These are phyloP conservation scores for Ensete ventricosum DNA, from an alignment of 176 grass and related monocot genomes.

Conservation along the genomic window DNA sequence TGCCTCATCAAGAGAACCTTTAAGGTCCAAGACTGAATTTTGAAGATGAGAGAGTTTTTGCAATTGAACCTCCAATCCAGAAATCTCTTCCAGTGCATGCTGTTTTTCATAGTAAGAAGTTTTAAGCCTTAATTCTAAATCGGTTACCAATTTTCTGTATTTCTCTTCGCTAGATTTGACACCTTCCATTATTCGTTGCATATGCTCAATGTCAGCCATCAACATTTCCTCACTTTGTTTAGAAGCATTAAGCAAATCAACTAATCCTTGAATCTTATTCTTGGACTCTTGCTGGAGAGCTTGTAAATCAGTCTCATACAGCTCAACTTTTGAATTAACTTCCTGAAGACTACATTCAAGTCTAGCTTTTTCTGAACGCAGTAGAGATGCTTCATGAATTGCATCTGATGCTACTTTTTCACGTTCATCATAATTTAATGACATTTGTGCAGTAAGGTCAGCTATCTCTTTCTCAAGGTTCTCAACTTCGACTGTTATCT, in stretches of 20 bases:
- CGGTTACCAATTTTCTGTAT: constrained; percentile 46
- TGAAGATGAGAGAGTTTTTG: constrained; percentile 63
- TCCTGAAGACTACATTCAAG: constrained; percentile 64
- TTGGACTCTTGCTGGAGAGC: constrained; percentile 54
- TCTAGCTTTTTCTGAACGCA: constrained; percentile 69
- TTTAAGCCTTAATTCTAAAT: constrained; percentile 82
- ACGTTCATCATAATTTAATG: constrained; percentile 43
- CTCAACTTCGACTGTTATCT: constrained; percentile 57
- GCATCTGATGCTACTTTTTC: constrained; percentile 50
- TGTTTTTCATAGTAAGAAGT: constrained; percentile 67
- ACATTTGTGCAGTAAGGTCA: constrained; percentile 45
- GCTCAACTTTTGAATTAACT: constrained; percentile 47
- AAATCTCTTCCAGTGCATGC: constrained; percentile 76
- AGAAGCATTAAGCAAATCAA: constrained; percentile 68
- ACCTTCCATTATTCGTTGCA: constrained; percentile 61
- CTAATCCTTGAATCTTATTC: constrained; percentile 70
- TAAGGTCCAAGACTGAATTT: constrained; percentile 52
- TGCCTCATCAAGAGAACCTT: constrained; percentile 61
- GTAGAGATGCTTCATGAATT: constrained; percentile 50
- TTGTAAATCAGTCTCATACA: constrained; percentile 57
- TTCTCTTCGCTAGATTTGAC: constrained; percentile 71
- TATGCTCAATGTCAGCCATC: constrained; percentile 59
- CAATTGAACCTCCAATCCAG: constrained; percentile 60
- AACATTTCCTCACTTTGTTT: constrained; percentile 88
- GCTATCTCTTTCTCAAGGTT: constrained; percentile 74